A percentile compares a stretch with the other conserved stretches of the same genome.
phyloP scores from a whole-genome alignment of 2,329 filamentous ascomycete genomes.

The Ascocoryne sarcoides region DNA sequence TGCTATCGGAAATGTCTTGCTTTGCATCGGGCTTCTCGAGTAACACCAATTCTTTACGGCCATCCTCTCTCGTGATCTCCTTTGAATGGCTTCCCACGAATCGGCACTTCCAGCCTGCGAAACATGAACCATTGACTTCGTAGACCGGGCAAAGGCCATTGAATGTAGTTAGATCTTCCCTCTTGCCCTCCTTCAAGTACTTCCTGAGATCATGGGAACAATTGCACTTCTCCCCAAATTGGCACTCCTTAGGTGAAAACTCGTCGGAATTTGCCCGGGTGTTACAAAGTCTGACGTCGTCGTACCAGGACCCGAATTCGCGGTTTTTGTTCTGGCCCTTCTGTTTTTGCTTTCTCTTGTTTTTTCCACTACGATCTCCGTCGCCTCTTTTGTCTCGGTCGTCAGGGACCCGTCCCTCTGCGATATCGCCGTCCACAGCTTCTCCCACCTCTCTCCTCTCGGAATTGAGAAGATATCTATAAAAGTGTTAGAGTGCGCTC shows the following conservation, averaged over 20 bases:
- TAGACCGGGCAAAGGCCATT: conserved; percentile 75
- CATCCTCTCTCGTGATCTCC: conserved; percentile 70
- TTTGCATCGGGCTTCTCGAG: conserved; percentile 34
- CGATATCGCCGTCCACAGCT: conserved; percentile 44
- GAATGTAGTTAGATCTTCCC: conserved; percentile 69
- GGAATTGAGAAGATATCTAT: conserved; percentile 26
- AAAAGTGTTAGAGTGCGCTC: conserved; percentile 2
- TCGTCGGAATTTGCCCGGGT: conserved; percentile 64
- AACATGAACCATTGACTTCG: conserved; percentile 65
- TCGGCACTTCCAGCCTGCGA: conserved; percentile 87
- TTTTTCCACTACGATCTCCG: conserved; percentile 31
- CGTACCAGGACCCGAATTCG: conserved; percentile 70
- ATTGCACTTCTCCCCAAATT: conserved; percentile 72
- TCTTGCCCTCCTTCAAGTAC: conserved; percentile 76
- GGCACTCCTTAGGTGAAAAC: conserved; percentile 72
- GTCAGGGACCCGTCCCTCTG: conserved; percentile 38
- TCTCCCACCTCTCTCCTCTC: conserved; percentile 9
- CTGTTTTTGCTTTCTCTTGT: conserved; percentile 50
- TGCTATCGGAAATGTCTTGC: conserved; percentile 19
- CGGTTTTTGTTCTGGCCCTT: conserved; percentile 77
- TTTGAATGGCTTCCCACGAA: conserved; percentile 81
- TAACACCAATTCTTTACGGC: conserved; percentile 72
- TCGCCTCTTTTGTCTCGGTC: conserved; percentile 22
- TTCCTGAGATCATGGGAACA: conserved; percentile 75
- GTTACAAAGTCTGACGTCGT: conserved; percentile 69